These are phyloP conservation scores for Bruguiera sexangula DNA, from an alignment of 345 rosid genomes.

Conservation along the genomic window DNA sequence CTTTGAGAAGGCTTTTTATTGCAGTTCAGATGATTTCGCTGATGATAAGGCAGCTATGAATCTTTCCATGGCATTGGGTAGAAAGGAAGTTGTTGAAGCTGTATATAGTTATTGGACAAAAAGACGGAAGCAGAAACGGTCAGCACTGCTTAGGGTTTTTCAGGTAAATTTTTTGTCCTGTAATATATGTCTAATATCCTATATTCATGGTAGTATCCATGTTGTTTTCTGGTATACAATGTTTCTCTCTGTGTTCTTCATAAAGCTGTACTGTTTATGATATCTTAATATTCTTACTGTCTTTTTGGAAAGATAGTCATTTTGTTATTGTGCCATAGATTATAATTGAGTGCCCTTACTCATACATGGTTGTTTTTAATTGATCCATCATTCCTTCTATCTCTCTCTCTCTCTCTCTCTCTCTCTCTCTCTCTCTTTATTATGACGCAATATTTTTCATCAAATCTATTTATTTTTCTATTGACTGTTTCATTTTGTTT, in stretches of 20 bases:
- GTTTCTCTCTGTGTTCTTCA: background rate
- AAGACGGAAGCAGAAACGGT: conserved; percentile 66
- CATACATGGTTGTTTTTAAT: too few relatives aligned
- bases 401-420: too few relatives aligned
- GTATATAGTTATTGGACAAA: conserved; percentile 71
- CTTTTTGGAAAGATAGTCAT: too few relatives aligned
- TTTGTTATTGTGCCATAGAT: too few relatives aligned
- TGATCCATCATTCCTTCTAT: too few relatives aligned
- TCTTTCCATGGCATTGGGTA: conserved; percentile 45
- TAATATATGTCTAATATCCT: background rate
- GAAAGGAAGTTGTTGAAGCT: conserved; percentile 61
- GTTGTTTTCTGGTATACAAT: background rate
- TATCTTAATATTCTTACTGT: too few relatives aligned
- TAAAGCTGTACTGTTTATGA: background rate
- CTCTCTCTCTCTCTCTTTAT: too few relatives aligned
- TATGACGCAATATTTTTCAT: too few relatives aligned
- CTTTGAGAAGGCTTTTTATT: conserved; percentile 68
- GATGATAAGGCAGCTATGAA: conserved; percentile 50
- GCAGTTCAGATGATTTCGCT: conserved; percentile 47
- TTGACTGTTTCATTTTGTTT: too few relatives aligned
- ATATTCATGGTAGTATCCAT: background rate
- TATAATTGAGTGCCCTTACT: too few relatives aligned
- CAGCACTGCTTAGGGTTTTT: conserved; percentile 64
- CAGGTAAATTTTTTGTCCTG: conserved; percentile 52
- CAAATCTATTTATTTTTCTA: too few relatives aligned